Conservation (phyloP, 2,329 filamentous ascomycete genomes). For the Berkeleyomyces rouxiae region DNA sequence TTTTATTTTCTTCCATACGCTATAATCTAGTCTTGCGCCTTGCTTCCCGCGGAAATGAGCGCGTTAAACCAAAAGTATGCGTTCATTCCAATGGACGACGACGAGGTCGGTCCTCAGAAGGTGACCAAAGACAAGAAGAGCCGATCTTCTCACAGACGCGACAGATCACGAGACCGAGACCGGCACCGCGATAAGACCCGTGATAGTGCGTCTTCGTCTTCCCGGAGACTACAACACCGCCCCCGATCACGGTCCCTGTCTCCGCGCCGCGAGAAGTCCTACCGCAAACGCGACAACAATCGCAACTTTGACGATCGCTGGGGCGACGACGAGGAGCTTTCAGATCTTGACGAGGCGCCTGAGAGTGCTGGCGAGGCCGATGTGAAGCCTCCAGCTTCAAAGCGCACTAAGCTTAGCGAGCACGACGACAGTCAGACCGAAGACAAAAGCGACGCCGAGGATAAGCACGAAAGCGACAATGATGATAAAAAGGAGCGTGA, state of each 20-base stretch:
- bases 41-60: constrained; percentile 23
- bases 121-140: constrained; percentile 6
- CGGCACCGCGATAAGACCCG: not conserved
- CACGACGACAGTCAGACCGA: constrained; percentile 21
- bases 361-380: constrained; percentile 33
- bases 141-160: constrained; percentile 2
- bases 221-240: not conserved
- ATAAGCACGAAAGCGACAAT: not conserved
- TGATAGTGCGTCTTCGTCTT: not conserved
- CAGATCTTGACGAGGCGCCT: constrained; percentile 24
- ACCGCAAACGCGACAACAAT: constrained; percentile 26
- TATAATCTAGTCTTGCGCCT: not conserved
- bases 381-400: constrained; percentile 52
- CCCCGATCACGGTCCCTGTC: not conserved
- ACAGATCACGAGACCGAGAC: constrained; percentile 2
- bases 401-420: constrained; percentile 49
- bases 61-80: constrained; percentile 41
- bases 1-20: not conserved
- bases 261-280: constrained; percentile 25
- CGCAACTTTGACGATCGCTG: constrained; percentile 56
- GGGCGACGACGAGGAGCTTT: constrained; percentile 55
- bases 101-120: constrained; percentile 30
- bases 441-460: not conserved
- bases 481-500: constrained; percentile 57
- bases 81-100: constrained; percentile 50